A percentile compares a stretch with the other conserved stretches of the same genome.
Conservation (phyloP, 176 grass and related monocot genomes). For the Carex pumila region DNA sequence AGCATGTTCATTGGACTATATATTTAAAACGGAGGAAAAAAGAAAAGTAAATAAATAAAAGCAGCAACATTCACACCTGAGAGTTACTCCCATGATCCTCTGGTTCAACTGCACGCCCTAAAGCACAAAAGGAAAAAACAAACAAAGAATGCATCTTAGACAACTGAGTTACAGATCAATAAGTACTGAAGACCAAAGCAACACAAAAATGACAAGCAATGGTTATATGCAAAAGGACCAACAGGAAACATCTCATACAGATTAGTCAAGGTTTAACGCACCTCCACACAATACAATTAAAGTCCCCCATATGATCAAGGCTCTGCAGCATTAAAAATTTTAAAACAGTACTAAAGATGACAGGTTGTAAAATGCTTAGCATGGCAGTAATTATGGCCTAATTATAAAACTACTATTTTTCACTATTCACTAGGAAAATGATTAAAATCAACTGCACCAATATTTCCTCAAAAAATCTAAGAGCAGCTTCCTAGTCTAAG, state of each 20-base stretch:
- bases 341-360: neutral
- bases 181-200: neutral
- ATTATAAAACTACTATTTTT: neutral
- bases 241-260: neutral
- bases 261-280: neutral
- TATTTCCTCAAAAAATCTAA: neutral
- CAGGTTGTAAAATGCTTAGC: neutral
- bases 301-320: neutral
- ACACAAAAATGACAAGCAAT: slow-evolving; percentile 4
- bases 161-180: neutral
- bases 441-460: neutral
- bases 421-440: neutral
- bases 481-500: neutral
- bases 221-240: neutral
- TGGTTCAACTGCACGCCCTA: slow-evolving; percentile 72
- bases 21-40: neutral
- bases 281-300: neutral
- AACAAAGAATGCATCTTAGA: slow-evolving; percentile 7
- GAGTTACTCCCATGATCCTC: slow-evolving; percentile 54
- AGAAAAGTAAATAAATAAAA: neutral
- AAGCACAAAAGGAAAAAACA: slow-evolving; percentile 6
- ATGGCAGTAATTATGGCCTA: neutral
- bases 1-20: neutral
- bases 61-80: slow-evolving; percentile 30
- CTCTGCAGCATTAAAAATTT: neutral